These are phyloP conservation scores for Jimgerdemannia lactiflua DNA, from an alignment of 192 early-diverging fungal species.

Conservation along the genomic window DNA sequence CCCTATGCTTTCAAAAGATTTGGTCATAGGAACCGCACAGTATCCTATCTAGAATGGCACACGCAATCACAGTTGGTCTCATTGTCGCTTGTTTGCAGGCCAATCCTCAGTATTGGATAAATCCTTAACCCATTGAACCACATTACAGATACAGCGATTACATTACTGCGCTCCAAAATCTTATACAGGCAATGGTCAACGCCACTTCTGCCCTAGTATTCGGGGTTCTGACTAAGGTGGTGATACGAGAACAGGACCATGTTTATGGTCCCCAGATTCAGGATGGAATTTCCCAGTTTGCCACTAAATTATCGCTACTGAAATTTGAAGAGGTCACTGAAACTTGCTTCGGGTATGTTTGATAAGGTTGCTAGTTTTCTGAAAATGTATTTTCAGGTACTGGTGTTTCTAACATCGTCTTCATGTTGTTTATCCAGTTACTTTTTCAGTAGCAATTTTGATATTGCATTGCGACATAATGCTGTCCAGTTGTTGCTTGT, in stretches of 20 bases:
- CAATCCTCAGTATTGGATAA: background rate
- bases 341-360: constrained; percentile 40
- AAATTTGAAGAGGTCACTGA: constrained; percentile 36
- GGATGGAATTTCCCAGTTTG: constrained; percentile 25
- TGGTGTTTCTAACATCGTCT: background rate
- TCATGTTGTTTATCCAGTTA: constrained; percentile 10
- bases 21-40: constrained; percentile 9
- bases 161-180: constrained; percentile 44
- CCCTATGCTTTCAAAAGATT: constrained; percentile 27
- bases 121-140: background rate
- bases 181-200: constrained; percentile 44
- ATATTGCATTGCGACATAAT: constrained; percentile 37
- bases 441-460: constrained; percentile 16
- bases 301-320: constrained; percentile 25
- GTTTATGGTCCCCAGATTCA: constrained; percentile 37
- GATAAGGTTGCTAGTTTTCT: too few relatives aligned
- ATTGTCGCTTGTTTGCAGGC: background rate
- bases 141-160: constrained; percentile 46
- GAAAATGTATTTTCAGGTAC: too few relatives aligned
- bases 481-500: constrained; percentile 46
- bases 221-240: constrained; percentile 44
- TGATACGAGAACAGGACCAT: constrained; percentile 54
- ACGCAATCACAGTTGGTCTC: background rate
- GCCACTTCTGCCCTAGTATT: constrained; percentile 42
- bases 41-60: background rate